Conservation (phyloP, 306 rosid genomes). For the Betula pendula region DNA sequence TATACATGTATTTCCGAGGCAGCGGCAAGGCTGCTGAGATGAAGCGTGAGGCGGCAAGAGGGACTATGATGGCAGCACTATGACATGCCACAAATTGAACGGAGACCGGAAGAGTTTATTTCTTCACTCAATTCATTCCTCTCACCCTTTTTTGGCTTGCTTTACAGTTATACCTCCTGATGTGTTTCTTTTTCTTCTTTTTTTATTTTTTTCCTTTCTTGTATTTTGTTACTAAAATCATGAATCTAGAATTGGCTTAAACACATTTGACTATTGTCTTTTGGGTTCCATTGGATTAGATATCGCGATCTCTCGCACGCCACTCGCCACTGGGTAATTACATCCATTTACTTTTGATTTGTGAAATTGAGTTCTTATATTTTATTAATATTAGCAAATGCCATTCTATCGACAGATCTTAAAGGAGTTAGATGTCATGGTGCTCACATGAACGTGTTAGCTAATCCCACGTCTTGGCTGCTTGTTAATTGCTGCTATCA, state of each 20-base stretch:
- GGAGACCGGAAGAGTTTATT: slow-evolving; percentile 21
- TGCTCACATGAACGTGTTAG: background rate
- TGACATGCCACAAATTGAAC: slow-evolving; percentile 30
- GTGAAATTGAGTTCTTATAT: background rate
- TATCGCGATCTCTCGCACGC: background rate
- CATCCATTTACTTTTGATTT: background rate
- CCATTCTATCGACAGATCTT: background rate
- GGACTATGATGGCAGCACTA: slow-evolving; percentile 84
- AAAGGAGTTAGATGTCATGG: background rate
- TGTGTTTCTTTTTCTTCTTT: background rate
- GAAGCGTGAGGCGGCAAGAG: slow-evolving; percentile 80
- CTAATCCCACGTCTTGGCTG: background rate
- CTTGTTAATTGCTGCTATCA: background rate
- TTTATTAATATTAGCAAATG: background rate
- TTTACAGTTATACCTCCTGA: background rate
- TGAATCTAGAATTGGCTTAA: slow-evolving; percentile 1
- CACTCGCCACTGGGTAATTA: background rate
- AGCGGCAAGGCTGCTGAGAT: slow-evolving; percentile 77
- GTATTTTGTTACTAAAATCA: slow-evolving; percentile 8
- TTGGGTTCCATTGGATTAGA: background rate
- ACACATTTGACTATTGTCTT: background rate
- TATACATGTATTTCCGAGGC: slow-evolving; percentile 90
- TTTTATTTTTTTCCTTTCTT: too few species aligned
- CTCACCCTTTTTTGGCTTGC: slow-evolving; percentile 18
- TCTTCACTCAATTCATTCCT: slow-evolving; percentile 12